Percentiles rank a stretch among this genome's conserved stretches.
Evolutionary conservation across 108 stramenopile genomes (phyloP).

Genomic region (Epipyxis sp.): DNA sequence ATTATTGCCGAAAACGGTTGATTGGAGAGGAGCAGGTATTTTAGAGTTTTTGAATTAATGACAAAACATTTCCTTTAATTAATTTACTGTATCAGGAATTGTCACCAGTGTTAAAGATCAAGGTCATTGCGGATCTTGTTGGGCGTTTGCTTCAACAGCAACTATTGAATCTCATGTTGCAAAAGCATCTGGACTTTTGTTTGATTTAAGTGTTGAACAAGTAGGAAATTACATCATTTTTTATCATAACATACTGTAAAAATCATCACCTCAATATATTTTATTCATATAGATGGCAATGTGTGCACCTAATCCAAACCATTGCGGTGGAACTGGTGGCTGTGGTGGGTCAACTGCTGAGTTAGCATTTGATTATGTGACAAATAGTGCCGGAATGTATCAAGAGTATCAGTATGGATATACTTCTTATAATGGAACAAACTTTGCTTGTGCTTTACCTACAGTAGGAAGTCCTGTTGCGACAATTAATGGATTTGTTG

Average conservation of each 20-base stretch:
- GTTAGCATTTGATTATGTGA: constrained; percentile 63
- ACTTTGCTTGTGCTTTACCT: constrained; percentile 45
- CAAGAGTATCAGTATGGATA: constrained; percentile 62
- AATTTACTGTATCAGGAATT: constrained; percentile 48
- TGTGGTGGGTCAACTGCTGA: constrained; percentile 67
- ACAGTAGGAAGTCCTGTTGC: constrained; percentile 36
- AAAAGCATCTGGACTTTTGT: constrained; percentile 60
- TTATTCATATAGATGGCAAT: too few relatives aligned
- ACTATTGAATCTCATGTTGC: constrained; percentile 71
- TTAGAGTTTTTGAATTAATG: too few relatives aligned
- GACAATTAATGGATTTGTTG: constrained; percentile 67
- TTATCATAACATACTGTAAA: too few relatives aligned
- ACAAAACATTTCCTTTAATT: too few relatives aligned
- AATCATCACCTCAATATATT: too few relatives aligned
- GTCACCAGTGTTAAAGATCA: constrained; percentile 75
- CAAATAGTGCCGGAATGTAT: constrained; percentile 54
- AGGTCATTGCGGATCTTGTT: constrained; percentile 75
- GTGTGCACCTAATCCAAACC: constrained; percentile 69
- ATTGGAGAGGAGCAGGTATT: too few relatives aligned
- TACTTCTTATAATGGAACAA: constrained; percentile 55
- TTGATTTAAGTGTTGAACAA: constrained; percentile 64
- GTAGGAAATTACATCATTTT: too few relatives aligned
- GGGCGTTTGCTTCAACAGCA: constrained; percentile 47
- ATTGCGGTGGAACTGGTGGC: constrained; percentile 75
- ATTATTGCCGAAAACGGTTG: constrained; percentile 62